Base-by-base conservation (phyloP, 192 early-diverging fungal species). In the Rhizophlyctis rosea region DNA sequence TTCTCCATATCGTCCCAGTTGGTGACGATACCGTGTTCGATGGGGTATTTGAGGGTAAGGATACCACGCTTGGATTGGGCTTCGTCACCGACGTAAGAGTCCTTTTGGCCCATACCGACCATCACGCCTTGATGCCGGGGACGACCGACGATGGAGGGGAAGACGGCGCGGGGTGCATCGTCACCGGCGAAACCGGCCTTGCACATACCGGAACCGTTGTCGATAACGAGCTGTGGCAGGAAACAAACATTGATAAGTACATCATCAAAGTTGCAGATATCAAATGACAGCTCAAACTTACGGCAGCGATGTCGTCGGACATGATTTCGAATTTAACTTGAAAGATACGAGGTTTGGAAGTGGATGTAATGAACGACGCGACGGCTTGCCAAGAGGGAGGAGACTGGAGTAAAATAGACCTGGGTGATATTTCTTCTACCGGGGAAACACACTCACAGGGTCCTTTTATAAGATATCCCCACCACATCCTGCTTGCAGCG, bases 1-100 rank as follows among this genome's bases (percentile, higher is more conserved):
- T 86, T 86, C 65, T 87, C 83, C 86, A 87, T 87, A 66, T 87
- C 86, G 65, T 87, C 86, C 86, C 86, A 87, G 84, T 87, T 87
- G 70, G 76, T 86, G 68, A 87, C 86, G 66, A 87, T 86, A 59
- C 86, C 86, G 79, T 86, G 83, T 72, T 87, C 84, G 65, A 87
- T 87, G 35, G 86, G 86, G 77, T 86, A 86, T 64, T 83, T 86
- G 57, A 87, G 76, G 35, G 83, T 74, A 34, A 87, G 72, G 65
- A 86, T 87, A 84, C 81, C 84, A 61, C 86, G 67, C 79, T 86
- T 86, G 68, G 86, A 82, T 63, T 86, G 84, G 49, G 86, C 86
- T 69, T 87, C 86, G 65, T 87, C 86, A 74, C 86, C 86, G 50
- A 87, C 86, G 71, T 86, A 86, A 44, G 82, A 81, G 71, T 87